phyloP scores from a whole-genome alignment of 129 eudicot genomes.

The Tanacetum coccineum region DNA sequence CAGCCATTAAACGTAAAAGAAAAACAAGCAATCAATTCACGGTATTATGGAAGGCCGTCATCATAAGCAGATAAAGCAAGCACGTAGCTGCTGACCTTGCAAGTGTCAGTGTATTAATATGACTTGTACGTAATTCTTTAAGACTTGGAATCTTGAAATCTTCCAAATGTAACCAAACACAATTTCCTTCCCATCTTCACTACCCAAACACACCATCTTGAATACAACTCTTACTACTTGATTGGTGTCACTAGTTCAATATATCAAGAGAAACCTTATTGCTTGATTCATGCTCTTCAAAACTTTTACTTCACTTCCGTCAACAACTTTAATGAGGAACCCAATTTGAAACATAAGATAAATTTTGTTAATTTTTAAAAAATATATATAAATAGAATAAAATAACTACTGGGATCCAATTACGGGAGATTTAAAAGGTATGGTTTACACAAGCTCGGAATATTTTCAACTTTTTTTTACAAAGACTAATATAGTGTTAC shows the following conservation, averaged over 20 bases:
- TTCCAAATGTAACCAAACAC: slow-evolving; percentile 71
- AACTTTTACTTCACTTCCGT: slow-evolving; percentile 60
- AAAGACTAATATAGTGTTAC: neutral
- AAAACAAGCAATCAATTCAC: slow-evolving; percentile 12
- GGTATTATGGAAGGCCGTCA: slow-evolving; percentile 33
- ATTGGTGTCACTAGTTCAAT: slow-evolving; percentile 39
- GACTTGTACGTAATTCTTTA: slow-evolving; percentile 73
- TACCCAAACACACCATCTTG: slow-evolving; percentile 70
- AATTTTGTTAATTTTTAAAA: neutral
- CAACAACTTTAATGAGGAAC: slow-evolving; percentile 44
- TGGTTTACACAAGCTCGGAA: neutral
- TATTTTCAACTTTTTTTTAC: neutral
- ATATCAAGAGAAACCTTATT: slow-evolving; percentile 24
- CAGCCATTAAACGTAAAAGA: slow-evolving; percentile 10
- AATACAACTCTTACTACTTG: slow-evolving; percentile 78
- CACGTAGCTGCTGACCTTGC: slow-evolving; percentile 69
- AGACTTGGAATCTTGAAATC: slow-evolving; percentile 66
- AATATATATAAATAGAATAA: slow-evolving; percentile 6
- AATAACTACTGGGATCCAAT: neutral
- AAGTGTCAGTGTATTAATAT: slow-evolving; percentile 40
- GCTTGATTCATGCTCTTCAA: slow-evolving; percentile 18
- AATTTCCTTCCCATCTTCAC: slow-evolving; percentile 69
- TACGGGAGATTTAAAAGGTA: too few relatives aligned
- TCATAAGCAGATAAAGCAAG: slow-evolving; percentile 55
- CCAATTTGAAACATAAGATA: slow-evolving; percentile 26